Conservation (phyloP, 495 filamentous ascomycete species). For the Hypoxylon perforatum region DNA sequence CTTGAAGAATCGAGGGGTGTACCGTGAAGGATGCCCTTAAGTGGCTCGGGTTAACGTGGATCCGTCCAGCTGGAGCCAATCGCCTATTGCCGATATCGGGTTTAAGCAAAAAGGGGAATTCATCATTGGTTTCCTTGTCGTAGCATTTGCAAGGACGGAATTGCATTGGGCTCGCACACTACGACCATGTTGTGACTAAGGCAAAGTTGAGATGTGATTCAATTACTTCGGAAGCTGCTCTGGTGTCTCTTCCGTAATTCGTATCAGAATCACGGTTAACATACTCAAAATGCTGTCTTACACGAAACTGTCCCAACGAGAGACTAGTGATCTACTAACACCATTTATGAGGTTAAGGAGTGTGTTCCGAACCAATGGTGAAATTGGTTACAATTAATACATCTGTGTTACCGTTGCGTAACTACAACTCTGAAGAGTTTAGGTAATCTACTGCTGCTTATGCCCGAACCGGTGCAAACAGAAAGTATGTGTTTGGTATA, state of each 20-base stretch:
- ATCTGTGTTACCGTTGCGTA: background rate
- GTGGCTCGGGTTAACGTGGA: background rate
- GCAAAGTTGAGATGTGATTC: background rate
- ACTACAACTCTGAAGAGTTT: background rate
- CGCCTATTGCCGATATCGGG: conserved; percentile 19
- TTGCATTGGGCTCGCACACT: background rate
- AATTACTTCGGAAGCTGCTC: no score
- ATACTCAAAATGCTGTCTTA: background rate
- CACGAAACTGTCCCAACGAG: background rate
- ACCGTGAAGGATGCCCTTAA: background rate
- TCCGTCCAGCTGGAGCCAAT: conserved; percentile 3
- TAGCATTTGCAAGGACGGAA: background rate
- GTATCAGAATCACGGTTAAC: no score
- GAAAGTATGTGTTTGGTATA: background rate
- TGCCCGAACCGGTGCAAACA: no score
- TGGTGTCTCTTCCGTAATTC: no score
- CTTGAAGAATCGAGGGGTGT: background rate
- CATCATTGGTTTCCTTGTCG: background rate
- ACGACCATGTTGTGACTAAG: background rate
- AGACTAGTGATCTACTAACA: background rate
- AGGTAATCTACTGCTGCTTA: background rate
- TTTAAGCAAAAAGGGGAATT: conserved; percentile 1
- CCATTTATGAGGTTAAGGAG: background rate
- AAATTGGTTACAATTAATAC: background rate
- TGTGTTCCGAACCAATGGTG: background rate